These are phyloP conservation scores for Metschnikowia baotianmanensis DNA, from an alignment of 805 yeast species.

Conservation along the genomic window DNA sequence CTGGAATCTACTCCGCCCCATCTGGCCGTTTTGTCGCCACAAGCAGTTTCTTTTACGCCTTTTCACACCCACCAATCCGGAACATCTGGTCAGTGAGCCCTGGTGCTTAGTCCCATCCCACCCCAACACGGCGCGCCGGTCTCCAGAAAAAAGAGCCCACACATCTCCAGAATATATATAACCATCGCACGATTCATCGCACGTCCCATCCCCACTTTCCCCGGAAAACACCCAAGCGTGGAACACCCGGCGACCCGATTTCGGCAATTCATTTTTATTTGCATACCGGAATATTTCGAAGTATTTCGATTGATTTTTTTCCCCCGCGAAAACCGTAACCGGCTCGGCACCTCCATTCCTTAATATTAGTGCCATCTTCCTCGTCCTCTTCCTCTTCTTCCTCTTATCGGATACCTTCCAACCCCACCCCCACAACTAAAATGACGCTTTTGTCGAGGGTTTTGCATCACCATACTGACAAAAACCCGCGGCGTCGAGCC, in stretches of 20 bases:
- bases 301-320: too few species aligned
- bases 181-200: conserved; percentile 1
- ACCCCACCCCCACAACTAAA: background rate
- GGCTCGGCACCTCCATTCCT: too few species aligned
- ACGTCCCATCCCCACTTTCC: background rate
- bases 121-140: background rate
- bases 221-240: too few species aligned
- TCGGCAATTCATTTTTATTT: too few species aligned
- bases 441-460: conserved; percentile 27
- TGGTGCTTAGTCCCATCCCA: background rate
- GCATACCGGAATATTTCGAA: too few species aligned
- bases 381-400: background rate
- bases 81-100: background rate
- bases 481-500: conserved; percentile 6
- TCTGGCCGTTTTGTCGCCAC: too few species aligned
- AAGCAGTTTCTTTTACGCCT: too few species aligned
- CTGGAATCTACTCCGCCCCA: too few species aligned
- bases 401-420: background rate
- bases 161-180: background rate
- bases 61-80: too few species aligned
- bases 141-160: background rate
- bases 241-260: too few species aligned
- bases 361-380: background rate
- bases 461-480: conserved; percentile 20
- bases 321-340: too few species aligned